Base-by-base conservation (phyloP, 1,284 basidiomycete species). In the Phenoliferia sp. region DNA sequence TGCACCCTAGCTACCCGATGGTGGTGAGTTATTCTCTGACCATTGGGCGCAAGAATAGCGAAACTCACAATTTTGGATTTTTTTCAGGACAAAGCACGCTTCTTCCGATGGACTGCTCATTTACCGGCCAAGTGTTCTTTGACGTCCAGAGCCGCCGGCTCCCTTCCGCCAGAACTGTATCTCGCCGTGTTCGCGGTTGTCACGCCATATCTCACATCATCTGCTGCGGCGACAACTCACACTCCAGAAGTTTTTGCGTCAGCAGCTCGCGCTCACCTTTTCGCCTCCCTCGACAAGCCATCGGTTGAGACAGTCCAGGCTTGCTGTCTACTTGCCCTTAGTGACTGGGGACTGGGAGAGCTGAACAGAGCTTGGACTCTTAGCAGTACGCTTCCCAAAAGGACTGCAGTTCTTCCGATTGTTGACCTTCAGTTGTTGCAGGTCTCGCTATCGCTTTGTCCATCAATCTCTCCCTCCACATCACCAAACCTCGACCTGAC, bases 151-250 rank as follows among this genome's bases (percentile, higher is more conserved):
- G 7, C 82, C 83, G 55, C 85, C 85, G 19, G 90, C 80, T 9
- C 61, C 16, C 17, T 71, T 4, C 59, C 67, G 0, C 64, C 68
- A 1, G 50, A 68, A 0, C 65, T 71, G 2, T 65, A 63, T 80
- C 87, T 90, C 75, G 86, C 86, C 77, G 87, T 94, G 82, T 81
- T 94, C 35, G 83, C 87, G 62, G 85, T 83, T 22, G 80, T 94
- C 33, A 85, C 84, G 34, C 85, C 86, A 1, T 91, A 88, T 77
- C 81, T 94, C 1, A 87, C 90, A 0, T 83, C 94, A 19, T 89
- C 90, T 2, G 88, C 90, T 0, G 81, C 83, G 10, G 80, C 82
- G 54, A 83, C 87, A 73, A 87, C 89, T 63, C 90, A 62, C 36
- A 31, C 39, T 3, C 22, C 68, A 3, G 31, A 29, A 16, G 58